Base-by-base conservation (phyloP, 1,139 yeast genomes). In the Meyerozyma guilliermondii region DNA sequence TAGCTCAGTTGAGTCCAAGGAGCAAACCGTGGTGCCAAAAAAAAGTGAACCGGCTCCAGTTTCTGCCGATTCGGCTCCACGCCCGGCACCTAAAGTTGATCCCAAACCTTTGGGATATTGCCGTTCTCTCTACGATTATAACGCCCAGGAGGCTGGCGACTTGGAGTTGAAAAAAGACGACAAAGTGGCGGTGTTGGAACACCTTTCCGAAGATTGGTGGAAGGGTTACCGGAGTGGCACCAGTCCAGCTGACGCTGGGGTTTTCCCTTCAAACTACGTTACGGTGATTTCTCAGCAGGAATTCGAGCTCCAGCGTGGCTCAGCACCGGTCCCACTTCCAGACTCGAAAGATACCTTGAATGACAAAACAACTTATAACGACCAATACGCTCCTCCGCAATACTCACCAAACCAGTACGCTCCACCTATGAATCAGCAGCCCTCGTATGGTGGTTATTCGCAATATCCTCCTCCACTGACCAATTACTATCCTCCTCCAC, bases 211-310 rank as follows among this genome's bases (percentile, higher is more conserved):
- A 34, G 94, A 89, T 59, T 91, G 98, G 98, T 89, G 94, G 88
- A 83, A 80, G 59, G 98, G 98, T 36, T 69, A 65, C 54, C 63
- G 58, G 46, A 52, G 55, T 41, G 69, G 70, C 20, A 65, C 70
- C 44, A 50, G 62, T 34, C 59, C 69, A 11, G 74, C 78, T 35
- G 61, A 63, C 22, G 76, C 77, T 7, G 98, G 98, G 22, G 82
- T 91, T 54, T 91, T 92, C 68, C 98, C 98, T 6, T 71, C 94
- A 2, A 88, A 88, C 62, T 92, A 92, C 58, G 95, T 88, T 38
- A 73, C 68, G 47, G 62, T 73, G 5, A 63, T 76, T 7, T 68
- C 69, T 16, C 66, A 67, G 41, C 53, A 62, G 16, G 75, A 67
- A 35, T 65, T 58, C 46, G 51, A 65, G 24, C 24, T 20, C 14